Percentiles rank a stretch among this genome's conserved stretches.
Evolutionary conservation across 202 grass and related monocot genomes (phyloP).

Genomic region (Digitaria exilis): DNA sequence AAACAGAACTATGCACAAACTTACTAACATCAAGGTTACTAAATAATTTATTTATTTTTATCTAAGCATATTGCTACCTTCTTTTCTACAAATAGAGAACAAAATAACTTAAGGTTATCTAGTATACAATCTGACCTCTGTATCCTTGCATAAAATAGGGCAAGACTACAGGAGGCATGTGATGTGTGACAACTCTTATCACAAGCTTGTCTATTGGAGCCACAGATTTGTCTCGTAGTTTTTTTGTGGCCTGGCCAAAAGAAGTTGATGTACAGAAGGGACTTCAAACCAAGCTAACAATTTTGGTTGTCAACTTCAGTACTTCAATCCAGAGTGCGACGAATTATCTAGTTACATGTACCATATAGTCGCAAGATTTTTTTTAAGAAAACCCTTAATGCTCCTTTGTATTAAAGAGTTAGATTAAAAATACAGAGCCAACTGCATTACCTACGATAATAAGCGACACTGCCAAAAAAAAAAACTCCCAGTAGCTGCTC

Average conservation of each 20-base stretch:
- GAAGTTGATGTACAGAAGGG: not conserved
- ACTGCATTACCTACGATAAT: not conserved
- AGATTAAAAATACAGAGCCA: not conserved
- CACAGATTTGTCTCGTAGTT: not conserved
- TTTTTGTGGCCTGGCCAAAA: constrained; percentile 19
- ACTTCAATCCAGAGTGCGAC: not conserved
- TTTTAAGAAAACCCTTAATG: not conserved
- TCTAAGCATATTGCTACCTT: not conserved
- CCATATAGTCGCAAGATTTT: not conserved
- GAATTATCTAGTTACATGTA: not conserved
- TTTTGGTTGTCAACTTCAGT: not conserved
- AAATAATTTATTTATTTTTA: not conserved
- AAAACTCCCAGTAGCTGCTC: not conserved
- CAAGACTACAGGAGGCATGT: not conserved
- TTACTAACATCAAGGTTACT: not conserved
- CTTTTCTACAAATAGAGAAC: not conserved
- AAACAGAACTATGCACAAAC: not conserved
- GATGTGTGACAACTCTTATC: not conserved
- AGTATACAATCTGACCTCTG: not conserved
- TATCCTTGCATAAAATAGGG: not conserved
- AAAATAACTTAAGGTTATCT: not conserved
- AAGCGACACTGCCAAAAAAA: not conserved
- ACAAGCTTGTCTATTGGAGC: not conserved
- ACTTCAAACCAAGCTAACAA: not conserved
- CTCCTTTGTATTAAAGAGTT: not conserved